Base-by-base conservation (phyloP, 805 yeast genomes). In the Myxozyma melibiosi region DNA sequence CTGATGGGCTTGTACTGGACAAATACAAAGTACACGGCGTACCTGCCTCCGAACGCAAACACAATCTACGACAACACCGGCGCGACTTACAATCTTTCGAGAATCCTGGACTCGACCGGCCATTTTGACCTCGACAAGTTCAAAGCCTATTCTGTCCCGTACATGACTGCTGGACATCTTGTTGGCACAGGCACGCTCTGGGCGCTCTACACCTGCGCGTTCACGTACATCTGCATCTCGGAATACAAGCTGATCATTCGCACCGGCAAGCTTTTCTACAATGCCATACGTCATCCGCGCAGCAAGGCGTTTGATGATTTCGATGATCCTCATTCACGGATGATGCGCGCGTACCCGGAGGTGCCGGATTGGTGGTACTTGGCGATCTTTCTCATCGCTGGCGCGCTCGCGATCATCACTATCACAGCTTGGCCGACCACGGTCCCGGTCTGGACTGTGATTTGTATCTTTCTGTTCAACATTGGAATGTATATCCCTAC, bases 331-430 rank as follows among this genome's bases (percentile, higher is more conserved):
- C 51, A 34, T 24, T 49, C 46, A 4, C 27, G 41, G 25, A 20
- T 49, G 34, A 55, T 55, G 58, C 7, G 43, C 7, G 16, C 14
- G 27, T 55, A 55, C 27, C 49, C 55, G 20, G 58, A 55, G 63
- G 82, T 79, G 16, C 85, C 85, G 0, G 80, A 77, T 55, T 77
- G 73, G 72, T 72, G 74, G 84, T 82, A 78, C 63, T 51, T 79
- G 14, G 46, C 67, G 5, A 74, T 80, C 16, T 70, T 83, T 30
- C 43, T 76, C 14, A 53, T 71, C 2, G 74, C 84, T 30, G 68
- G 79, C 1, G 66, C 66, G 1, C 71, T 78, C 53, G 82, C 80
- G 1, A 69, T 81, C 75, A 57, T 61, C 24, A 53, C 68, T 73
- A 74, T 66, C 57, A 9, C n/a, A 1, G 47, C 47, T 5, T 34